Conservation (phyloP, 495 filamentous ascomycete genomes). For the Xeromyces bisporus region DNA sequence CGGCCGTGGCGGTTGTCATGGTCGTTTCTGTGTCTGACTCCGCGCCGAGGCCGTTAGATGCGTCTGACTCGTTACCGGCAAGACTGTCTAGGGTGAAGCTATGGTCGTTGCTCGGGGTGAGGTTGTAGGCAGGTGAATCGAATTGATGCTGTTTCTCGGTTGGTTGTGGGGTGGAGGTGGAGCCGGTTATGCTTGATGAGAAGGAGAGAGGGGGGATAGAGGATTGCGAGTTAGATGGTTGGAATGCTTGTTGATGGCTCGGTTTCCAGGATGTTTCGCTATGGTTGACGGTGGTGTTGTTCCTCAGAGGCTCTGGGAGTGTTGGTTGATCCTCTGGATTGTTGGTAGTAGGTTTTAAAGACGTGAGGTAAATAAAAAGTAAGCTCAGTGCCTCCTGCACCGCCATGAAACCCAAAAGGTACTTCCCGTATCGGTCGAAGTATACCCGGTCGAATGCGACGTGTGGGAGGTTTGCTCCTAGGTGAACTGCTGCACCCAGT, state of each 20-base stretch:
- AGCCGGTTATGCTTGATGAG: slow-evolving; percentile 12
- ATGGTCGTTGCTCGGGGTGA: slow-evolving; percentile 9
- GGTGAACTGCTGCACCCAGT: slow-evolving; percentile 21
- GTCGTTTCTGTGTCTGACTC: slow-evolving; percentile 29
- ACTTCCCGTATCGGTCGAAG: slow-evolving; percentile 27
- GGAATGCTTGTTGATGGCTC: slow-evolving; percentile 1
- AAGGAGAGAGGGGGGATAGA: slow-evolving; percentile 18
- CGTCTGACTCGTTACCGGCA: slow-evolving; percentile 16
- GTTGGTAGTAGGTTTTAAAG: slow-evolving; percentile 1
- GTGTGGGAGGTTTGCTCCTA: slow-evolving; percentile 23
- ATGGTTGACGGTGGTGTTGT: not conserved
- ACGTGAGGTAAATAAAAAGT: slow-evolving; percentile 10
- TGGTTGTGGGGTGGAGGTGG: slow-evolving; percentile 19
- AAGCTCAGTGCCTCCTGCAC: slow-evolving; percentile 21
- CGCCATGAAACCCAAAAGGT: slow-evolving; percentile 25
- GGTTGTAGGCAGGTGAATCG: slow-evolving; percentile 5
- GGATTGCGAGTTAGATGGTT: slow-evolving; percentile 3
- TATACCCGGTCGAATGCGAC: slow-evolving; percentile 18
- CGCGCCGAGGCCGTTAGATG: slow-evolving; percentile 19
- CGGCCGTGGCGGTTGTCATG: slow-evolving; percentile 19
- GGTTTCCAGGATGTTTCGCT: not conserved
- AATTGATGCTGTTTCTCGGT: slow-evolving; percentile 11
- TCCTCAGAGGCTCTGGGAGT: not conserved
- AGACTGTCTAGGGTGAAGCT: slow-evolving; percentile 24
- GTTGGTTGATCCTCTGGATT: not conserved